A percentile compares a stretch with the other conserved stretches of the same genome.
Evolutionary conservation across 1,284 basidiomycete genomes (phyloP).

Genomic region (Malassezia sp.): DNA sequence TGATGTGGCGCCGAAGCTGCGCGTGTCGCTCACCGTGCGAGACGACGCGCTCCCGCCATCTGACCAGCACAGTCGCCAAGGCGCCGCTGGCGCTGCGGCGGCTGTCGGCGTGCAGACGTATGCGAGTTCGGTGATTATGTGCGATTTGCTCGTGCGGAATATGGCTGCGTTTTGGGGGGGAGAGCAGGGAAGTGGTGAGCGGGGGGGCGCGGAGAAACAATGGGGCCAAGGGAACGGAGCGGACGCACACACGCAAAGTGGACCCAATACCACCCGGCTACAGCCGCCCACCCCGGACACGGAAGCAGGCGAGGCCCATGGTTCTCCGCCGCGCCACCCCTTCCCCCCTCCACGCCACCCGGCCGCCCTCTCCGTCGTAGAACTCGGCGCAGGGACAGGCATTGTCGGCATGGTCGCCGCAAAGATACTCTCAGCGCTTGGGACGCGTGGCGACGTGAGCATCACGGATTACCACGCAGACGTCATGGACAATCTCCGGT

Average conservation of each 20-base stretch:
- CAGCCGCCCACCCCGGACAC: too few species aligned
- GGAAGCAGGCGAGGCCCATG: too few species aligned
- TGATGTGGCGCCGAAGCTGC: neutral
- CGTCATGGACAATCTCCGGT: slow-evolving; percentile 11
- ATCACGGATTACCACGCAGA: slow-evolving; percentile 17
- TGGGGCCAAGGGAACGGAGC: too few species aligned
- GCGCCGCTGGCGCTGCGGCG: slow-evolving; percentile 8
- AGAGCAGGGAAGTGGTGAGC: too few species aligned
- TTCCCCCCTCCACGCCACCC: neutral
- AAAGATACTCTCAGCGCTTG: neutral
- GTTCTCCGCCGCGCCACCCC: neutral
- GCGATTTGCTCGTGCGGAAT: slow-evolving; percentile 8
- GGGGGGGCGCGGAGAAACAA: too few species aligned
- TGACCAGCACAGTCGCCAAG: slow-evolving; percentile 3
- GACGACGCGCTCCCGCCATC: slow-evolving; percentile 15
- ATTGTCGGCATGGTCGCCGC: slow-evolving; percentile 15
- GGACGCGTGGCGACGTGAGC: neutral
- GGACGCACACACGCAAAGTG: too few species aligned
- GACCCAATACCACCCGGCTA: too few species aligned
- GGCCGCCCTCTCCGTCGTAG: slow-evolving; percentile 2
- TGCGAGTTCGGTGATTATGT: slow-evolving; percentile 14
- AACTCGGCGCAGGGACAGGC: slow-evolving; percentile 16
- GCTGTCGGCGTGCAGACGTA: slow-evolving; percentile 19
- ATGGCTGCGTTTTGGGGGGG: too few species aligned
- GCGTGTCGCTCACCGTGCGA: slow-evolving; percentile 4